Evolutionary conservation across 176 grass and related monocot species (phyloP).

Genomic region (Carex myosuroides): DNA sequence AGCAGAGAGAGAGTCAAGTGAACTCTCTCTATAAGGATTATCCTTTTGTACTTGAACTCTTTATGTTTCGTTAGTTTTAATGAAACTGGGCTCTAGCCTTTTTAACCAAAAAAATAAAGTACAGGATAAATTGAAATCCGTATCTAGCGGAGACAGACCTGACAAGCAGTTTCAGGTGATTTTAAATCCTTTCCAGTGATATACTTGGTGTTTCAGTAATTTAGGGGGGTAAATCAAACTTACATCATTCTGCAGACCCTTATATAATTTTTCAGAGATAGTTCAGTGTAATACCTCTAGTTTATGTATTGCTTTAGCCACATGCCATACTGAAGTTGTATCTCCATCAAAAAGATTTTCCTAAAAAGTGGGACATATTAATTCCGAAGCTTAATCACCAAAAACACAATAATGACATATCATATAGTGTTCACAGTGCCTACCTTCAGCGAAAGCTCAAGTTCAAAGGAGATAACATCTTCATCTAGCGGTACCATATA

Average conservation of each 20-base stretch:
- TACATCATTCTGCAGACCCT: background rate
- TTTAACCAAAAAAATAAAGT: no score
- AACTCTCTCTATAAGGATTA: no score
- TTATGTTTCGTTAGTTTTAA: no score
- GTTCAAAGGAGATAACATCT: conserved; percentile 92
- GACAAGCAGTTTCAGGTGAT: background rate
- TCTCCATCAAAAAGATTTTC: conserved; percentile 83
- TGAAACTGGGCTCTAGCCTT: no score
- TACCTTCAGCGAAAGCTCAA: conserved; percentile 77
- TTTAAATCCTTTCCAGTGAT: background rate
- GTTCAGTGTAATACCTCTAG: conserved; percentile 54
- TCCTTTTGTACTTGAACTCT: no score
- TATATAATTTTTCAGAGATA: background rate
- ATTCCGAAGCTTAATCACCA: background rate
- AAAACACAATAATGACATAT: background rate
- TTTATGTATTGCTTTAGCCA: conserved; percentile 94
- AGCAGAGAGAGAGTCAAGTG: no score
- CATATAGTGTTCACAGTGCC: background rate
- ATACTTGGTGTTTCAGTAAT: background rate
- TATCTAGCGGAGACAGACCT: background rate
- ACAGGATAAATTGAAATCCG: background rate
- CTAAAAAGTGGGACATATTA: conserved; percentile 31
- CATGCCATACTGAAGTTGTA: conserved; percentile 94
- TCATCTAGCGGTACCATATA: conserved; percentile 88
- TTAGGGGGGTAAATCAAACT: background rate